phyloP scores from a whole-genome alignment of 139 green algal genomes.

The Coelastrella sp. region DNA sequence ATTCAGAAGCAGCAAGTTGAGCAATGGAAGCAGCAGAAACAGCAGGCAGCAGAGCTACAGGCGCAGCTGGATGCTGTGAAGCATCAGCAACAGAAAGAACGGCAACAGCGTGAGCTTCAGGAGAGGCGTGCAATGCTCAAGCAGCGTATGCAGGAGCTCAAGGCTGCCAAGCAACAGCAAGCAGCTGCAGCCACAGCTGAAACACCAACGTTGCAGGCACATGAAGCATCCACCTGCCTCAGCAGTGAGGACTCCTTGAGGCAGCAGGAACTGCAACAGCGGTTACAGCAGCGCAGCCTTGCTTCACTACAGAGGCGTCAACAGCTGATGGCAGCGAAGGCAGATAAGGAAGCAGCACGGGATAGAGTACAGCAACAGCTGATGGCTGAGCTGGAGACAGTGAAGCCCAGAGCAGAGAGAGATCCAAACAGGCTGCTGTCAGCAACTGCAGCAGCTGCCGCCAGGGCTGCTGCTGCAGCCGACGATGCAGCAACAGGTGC shows the following conservation, averaged over 20 bases:
- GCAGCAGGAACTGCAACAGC: neutral
- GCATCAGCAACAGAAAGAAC: constrained; percentile 7
- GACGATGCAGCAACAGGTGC: neutral
- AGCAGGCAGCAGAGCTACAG: neutral
- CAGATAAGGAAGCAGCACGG: constrained; percentile 4
- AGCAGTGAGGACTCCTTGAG: neutral
- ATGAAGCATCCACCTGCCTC: neutral
- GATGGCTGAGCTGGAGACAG: neutral
- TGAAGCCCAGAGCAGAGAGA: neutral
- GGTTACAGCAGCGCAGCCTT: neutral
- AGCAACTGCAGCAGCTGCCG: constrained; percentile 11
- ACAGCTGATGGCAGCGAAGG: constrained; percentile 21
- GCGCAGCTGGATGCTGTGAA: neutral
- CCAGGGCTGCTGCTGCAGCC: neutral
- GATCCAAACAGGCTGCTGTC: constrained; percentile 18
- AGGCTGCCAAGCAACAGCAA: constrained; percentile 9
- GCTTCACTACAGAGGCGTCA: neutral
- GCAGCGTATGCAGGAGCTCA: neutral
- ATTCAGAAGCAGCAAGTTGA: constrained; percentile 12
- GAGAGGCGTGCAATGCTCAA: constrained; percentile 2
- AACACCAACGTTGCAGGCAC: neutral
- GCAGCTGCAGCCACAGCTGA: constrained; percentile 7
- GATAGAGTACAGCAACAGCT: constrained; percentile 26
- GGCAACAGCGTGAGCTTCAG: constrained; percentile 28
- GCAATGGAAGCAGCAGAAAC: constrained; percentile 22